A percentile compares a stretch with the other conserved stretches of the same genome.
Evolutionary conservation across 2,329 filamentous ascomycete genomes (phyloP).

Genomic region (Dactylellina sp.): DNA sequence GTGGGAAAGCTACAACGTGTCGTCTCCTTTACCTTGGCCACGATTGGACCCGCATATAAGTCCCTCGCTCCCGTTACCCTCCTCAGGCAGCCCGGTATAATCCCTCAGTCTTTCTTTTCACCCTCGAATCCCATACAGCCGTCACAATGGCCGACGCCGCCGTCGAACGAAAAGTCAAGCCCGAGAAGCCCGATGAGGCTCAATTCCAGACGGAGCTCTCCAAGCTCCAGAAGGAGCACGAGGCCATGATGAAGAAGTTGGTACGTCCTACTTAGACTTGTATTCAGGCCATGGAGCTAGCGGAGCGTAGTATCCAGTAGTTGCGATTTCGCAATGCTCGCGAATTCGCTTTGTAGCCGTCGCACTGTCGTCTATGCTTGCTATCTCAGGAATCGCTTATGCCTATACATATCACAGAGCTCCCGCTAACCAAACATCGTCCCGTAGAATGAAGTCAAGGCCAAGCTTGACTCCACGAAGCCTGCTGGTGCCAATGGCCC

Average conservation of each 20-base stretch:
- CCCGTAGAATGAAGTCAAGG: constrained; percentile 81
- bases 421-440: constrained; percentile 2
- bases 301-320: background rate
- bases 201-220: constrained; percentile 82
- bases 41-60: background rate
- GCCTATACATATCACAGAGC: background rate
- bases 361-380: constrained; percentile 23
- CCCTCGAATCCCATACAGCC: constrained; percentile 57
- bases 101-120: constrained; percentile 4
- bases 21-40: constrained; percentile 46
- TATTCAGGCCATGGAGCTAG: background rate
- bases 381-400: constrained; percentile 1
- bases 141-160: constrained; percentile 63
- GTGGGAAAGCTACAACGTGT: constrained; percentile 54
- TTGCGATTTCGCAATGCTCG: constrained; percentile 4
- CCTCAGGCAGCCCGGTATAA: background rate
- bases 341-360: constrained; percentile 4
- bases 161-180: constrained; percentile 69
- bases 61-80: constrained; percentile 12
- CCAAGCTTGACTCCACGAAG: constrained; percentile 85
- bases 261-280: constrained; percentile 65
- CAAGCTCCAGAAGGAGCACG: constrained; percentile 87
- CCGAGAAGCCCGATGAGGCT: constrained; percentile 87
- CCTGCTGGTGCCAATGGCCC: constrained; percentile 77
- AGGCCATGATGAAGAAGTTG: constrained; percentile 77